These are phyloP conservation scores for Corynespora cassiicola DNA, from an alignment of 2,329 filamentous ascomycete genomes.

Conservation along the genomic window DNA sequence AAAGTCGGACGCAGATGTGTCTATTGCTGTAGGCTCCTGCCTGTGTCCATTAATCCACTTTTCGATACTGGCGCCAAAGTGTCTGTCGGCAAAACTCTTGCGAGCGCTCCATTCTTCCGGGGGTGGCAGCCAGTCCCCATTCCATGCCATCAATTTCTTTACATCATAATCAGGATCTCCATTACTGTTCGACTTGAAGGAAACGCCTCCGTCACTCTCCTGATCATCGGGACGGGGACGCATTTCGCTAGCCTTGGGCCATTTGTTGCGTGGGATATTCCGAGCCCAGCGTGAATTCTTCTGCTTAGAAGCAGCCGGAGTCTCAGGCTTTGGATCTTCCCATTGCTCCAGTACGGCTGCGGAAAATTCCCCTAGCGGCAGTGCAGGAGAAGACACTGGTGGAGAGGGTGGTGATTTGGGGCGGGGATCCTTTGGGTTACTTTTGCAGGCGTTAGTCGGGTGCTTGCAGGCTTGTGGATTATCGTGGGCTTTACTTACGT, in stretches of 20 bases:
- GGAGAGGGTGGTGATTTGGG: conserved; percentile 15
- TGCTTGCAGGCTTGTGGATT: not conserved
- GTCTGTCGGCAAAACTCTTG: conserved; percentile 31
- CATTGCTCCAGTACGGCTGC: conserved; percentile 9
- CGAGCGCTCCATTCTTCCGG: conserved; percentile 55
- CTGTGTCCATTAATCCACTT: conserved; percentile 34
- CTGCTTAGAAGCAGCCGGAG: conserved; percentile 5
- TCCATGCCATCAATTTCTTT: conserved; percentile 51
- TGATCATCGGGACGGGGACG: conserved; percentile 17
- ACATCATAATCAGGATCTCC: conserved; percentile 42
- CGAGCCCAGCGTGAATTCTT: conserved; percentile 23
- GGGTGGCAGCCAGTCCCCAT: conserved; percentile 54
- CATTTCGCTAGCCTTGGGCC: conserved; percentile 39
- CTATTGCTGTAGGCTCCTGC: no score
- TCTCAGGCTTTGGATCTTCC: conserved; percentile 11
- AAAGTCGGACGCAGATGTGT: no score
- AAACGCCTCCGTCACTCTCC: conserved; percentile 30
- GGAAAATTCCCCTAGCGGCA: conserved; percentile 1
- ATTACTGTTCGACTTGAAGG: conserved; percentile 31
- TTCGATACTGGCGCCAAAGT: conserved; percentile 41
- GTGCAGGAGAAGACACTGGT: conserved; percentile 6
- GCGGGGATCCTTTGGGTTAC: not conserved
- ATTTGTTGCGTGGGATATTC: conserved; percentile 13
- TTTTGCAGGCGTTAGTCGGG: conserved; percentile 3
- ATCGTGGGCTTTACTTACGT: no score